These are phyloP conservation scores for Stenogyne calaminthoides DNA, from an alignment of 305 asterid genomes.

Conservation along the genomic window DNA sequence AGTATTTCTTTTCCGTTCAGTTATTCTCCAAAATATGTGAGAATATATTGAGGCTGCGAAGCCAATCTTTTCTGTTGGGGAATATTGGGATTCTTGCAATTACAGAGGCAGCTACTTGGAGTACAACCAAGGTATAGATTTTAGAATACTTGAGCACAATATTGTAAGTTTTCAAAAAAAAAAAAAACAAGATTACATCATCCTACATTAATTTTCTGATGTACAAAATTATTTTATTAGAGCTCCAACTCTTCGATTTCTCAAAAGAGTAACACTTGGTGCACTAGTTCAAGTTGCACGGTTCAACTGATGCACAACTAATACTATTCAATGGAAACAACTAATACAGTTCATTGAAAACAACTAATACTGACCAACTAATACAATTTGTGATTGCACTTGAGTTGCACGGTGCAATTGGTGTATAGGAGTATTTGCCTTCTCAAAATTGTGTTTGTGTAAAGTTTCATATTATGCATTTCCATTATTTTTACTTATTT, in stretches of 20 bases:
- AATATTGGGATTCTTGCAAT: constrained; percentile 93
- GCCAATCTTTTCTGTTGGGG: constrained; percentile 91
- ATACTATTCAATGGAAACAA: too few species aligned
- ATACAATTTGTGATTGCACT: too few species aligned
- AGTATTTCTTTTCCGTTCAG: constrained; percentile 39
- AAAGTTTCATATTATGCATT: background rate
- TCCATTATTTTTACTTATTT: background rate
- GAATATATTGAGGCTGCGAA: constrained; percentile 75
- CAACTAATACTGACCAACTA: too few species aligned
- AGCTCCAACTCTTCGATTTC: background rate
- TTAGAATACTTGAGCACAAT: constrained; percentile 12
- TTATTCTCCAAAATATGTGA: constrained; percentile 77
- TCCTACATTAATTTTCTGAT: background rate
- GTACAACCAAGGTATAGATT: constrained; percentile 77
- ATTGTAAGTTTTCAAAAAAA: background rate
- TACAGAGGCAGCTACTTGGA: constrained; percentile 76
- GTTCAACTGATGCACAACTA: too few species aligned
- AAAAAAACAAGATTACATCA: background rate
- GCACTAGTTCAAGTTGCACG: too few species aligned
- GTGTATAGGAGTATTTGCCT: too few species aligned
- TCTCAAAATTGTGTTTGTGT: background rate
- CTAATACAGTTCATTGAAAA: too few species aligned
- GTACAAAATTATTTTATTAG: background rate
- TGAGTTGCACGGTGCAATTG: too few species aligned
- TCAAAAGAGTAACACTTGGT: too few species aligned